Evolutionary conservation across 495 filamentous ascomycete species (phyloP).

Genomic region (Podospora pseudopauciseta): DNA sequence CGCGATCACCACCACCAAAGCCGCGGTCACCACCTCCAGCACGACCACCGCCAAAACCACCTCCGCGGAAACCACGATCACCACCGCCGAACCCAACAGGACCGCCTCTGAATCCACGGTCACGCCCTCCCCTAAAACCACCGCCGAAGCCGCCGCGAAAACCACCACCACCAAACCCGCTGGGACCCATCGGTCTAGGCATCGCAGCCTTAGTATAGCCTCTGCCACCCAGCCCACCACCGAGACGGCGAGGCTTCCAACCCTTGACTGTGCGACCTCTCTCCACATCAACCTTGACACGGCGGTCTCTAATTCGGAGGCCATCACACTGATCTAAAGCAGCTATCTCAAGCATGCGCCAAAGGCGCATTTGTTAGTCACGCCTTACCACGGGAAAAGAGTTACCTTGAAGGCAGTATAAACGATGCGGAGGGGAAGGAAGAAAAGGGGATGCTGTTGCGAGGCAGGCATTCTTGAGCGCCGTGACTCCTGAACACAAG

Average conservation of each 20-base stretch:
- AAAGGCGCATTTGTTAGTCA: constrained; percentile 55
- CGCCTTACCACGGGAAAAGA: constrained; percentile 45
- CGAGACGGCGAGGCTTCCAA: constrained; percentile 89
- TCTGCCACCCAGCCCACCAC: constrained; percentile 87
- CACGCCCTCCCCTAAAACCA: constrained; percentile 49
- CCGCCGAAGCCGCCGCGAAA: constrained; percentile 59
- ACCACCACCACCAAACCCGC: constrained; percentile 63
- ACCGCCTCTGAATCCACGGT: constrained; percentile 56
- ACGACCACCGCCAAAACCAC: constrained; percentile 57
- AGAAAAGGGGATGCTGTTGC: constrained; percentile 18
- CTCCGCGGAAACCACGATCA: constrained; percentile 49
- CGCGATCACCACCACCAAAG: constrained; percentile 43
- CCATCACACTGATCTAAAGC: constrained; percentile 67
- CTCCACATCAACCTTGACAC: constrained; percentile 92
- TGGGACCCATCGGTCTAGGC: constrained; percentile 67
- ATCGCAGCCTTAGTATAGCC: constrained; percentile 85
- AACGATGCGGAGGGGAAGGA: constrained; percentile 18
- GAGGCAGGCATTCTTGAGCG: constrained; percentile 53
- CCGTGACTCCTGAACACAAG: constrained; percentile 39
- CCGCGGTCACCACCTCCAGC: constrained; percentile 59
- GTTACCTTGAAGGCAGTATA: constrained; percentile 27
- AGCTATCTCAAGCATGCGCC: constrained; percentile 53
- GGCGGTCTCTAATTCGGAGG: constrained; percentile 85
- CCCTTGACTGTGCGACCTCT: constrained; percentile 90
- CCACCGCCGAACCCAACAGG: constrained; percentile 49